Conservation (phyloP, 2,329 filamentous ascomycete genomes). For the Coniochaeta sp. region DNA sequence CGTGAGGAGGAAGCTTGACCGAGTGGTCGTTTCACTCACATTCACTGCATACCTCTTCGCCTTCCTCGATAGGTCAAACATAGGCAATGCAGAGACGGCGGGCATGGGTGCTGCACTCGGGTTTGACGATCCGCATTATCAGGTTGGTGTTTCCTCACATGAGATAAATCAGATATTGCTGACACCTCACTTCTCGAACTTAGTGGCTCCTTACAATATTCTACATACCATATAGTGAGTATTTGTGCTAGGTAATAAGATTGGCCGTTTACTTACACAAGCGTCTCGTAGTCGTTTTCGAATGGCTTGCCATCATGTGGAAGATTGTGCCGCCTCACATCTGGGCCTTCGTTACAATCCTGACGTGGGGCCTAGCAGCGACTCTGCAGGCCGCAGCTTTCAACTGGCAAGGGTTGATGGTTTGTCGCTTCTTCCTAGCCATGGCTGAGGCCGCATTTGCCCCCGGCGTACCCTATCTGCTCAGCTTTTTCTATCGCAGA, state of each 20-base stretch:
- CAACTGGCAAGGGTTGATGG: constrained; percentile 27
- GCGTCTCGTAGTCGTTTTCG: constrained; percentile 24
- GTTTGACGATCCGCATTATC: constrained; percentile 27
- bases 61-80: constrained; percentile 30
- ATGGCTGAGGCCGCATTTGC: constrained; percentile 34
- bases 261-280: background rate
- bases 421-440: constrained; percentile 31
- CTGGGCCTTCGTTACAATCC: constrained; percentile 17
- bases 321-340: constrained; percentile 30
- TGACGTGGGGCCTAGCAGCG: constrained; percentile 20
- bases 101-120: constrained; percentile 27
- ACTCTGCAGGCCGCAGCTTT: constrained; percentile 23
- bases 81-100: constrained; percentile 28
- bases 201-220: constrained; percentile 36
- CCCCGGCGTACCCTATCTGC: constrained; percentile 31
- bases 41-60: constrained; percentile 24
- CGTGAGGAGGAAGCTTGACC: constrained; percentile 25
- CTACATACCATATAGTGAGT: constrained; percentile 33
- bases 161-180: constrained; percentile 5
- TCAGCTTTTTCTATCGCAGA: constrained; percentile 38
- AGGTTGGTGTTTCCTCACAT: constrained; percentile 15
- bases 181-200: constrained; percentile 4
- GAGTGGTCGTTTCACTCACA: constrained; percentile 21
- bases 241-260: background rate
- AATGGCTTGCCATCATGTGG: constrained; percentile 34